Conservation (phyloP, 1,284 basidiomycete species). For the Trametes pubescens region DNA sequence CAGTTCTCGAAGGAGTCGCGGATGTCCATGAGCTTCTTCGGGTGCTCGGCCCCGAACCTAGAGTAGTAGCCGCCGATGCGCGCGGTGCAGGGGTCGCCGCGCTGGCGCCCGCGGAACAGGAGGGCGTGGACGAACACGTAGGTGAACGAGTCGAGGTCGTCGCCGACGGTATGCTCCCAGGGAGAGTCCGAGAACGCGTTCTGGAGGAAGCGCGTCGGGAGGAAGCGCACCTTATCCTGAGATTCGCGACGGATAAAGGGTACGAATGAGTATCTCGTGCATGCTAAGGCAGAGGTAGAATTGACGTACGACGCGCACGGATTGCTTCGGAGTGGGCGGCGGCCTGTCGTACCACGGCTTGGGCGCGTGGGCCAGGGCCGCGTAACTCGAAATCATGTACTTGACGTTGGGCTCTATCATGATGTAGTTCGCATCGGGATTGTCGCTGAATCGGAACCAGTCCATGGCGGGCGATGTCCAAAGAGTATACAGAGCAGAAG, state of each 20-base stretch:
- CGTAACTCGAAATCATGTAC: conserved; percentile 10
- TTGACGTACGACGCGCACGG: conserved; percentile 13
- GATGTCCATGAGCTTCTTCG: conserved; percentile 7
- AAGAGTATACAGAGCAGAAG: background rate
- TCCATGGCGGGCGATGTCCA: background rate
- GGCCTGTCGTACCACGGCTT: conserved; percentile 19
- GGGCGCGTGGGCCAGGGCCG: conserved; percentile 3
- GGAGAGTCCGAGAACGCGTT: conserved; percentile 1
- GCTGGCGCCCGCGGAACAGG: conserved; percentile 9
- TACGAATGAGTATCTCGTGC: background rate
- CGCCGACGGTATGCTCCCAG: conserved; percentile 15
- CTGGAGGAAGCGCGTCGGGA: conserved; percentile 15
- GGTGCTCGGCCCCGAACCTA: conserved; percentile 1
- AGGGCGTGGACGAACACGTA: conserved; percentile 20
- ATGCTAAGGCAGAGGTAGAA: background rate
- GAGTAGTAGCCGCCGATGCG: background rate
- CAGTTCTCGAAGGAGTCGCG: conserved; percentile 8
- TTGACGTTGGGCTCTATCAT: conserved; percentile 26
- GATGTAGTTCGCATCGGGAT: conserved; percentile 23
- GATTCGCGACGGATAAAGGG: background rate
- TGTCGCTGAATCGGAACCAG: conserved; percentile 5
- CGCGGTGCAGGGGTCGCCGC: background rate
- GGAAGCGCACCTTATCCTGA: conserved; percentile 24
- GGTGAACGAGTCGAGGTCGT: conserved; percentile 28
- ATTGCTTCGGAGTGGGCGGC: conserved; percentile 1